These are phyloP conservation scores for Citrus inodora DNA, from an alignment of 345 rosid species.

Conservation along the genomic window DNA sequence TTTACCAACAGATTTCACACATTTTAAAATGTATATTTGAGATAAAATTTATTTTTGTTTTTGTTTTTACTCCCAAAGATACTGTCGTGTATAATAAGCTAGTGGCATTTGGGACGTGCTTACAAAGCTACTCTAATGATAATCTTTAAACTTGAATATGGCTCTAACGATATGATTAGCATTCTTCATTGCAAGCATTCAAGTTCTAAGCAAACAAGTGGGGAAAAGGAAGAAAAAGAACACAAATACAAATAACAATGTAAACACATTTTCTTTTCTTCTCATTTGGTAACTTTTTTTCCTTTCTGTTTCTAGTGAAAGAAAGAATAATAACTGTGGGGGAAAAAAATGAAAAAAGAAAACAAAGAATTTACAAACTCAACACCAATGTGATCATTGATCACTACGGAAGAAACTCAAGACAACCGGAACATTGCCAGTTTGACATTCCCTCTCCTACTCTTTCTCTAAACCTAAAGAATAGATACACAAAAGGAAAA, in stretches of 20 bases:
- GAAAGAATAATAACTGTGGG: slow-evolving; percentile 13
- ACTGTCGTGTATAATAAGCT: too few species aligned
- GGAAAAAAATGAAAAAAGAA: not conserved
- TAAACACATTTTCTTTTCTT: slow-evolving; percentile 4
- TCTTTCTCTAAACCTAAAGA: slow-evolving; percentile 18
- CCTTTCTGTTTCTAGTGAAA: slow-evolving; percentile 7
- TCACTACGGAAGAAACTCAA: slow-evolving; percentile 19
- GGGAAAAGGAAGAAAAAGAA: not conserved
- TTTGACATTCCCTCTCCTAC: not conserved
- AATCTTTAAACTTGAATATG: not conserved
- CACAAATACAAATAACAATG: not conserved
- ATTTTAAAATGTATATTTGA: too few species aligned
- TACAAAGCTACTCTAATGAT: not conserved
- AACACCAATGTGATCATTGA: slow-evolving; percentile 21
- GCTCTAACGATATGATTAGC: not conserved
- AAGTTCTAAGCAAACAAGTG: not conserved
- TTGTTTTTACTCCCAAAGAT: too few species aligned
- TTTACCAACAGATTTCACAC: not conserved
- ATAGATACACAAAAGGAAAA: slow-evolving; percentile 20
- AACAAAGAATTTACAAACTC: slow-evolving; percentile 21
- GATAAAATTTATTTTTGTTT: too few species aligned
- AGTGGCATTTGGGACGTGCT: too few species aligned
- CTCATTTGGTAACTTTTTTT: not conserved
- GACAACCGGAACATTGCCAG: slow-evolving; percentile 23
- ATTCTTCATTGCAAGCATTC: not conserved